Evolutionary conservation across 352 stramenopile genomes (phyloP), one percentile per base, ranked within the genome.

Genomic region (Phytophthora fragariae): DNA sequence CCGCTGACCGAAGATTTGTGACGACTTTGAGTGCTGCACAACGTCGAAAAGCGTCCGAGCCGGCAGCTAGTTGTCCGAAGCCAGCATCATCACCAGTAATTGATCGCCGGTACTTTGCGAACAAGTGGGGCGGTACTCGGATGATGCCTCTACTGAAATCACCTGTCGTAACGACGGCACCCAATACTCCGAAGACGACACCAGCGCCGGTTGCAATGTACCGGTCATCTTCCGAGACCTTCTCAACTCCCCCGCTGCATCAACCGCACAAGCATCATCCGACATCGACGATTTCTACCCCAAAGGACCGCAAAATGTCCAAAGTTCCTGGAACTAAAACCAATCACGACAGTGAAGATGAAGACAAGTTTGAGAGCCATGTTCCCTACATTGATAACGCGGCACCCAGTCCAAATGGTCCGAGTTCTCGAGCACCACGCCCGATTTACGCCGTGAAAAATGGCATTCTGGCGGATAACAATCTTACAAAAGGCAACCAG

Each of bases 401-500:
- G 21, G 15, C 4, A n/a, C 21, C 21, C 21, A 52, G 44, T 17
- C 44, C 44, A 52, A 19, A 27, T 17, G 44, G 44, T 11, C 44
- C 15, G 44, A 24, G 44, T 19, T 52, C 44, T 10, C 44, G 44
- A 27, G 44, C 44, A 52, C 46, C 44, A 52, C 46, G 33, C 11
- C 49, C 67, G 24, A 50, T 70, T 21, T 77, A 70, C 39, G 65
- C 60, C 17, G 35, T 72, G 15, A 72, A 72, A 62, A 69, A 62
- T 57, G 65, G 66, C 8, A 56, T 70, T 62, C 59, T 65, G 6
- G 31, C 57, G 29, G 49, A 69, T 14, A 67, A 74, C 29, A 69
- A 58, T 27, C 41, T 17, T 27, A 31, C 10, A 56, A 73, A 63
- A 39, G 61, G 65, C 11, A 88, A 86, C 55, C 76, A 90, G 61